A percentile compares a stretch with the other conserved stretches of the same genome.
These are phyloP conservation scores for Globisporangium cystogenes DNA, from an alignment of 352 stramenopile genomes.

Conservation along the genomic window DNA sequence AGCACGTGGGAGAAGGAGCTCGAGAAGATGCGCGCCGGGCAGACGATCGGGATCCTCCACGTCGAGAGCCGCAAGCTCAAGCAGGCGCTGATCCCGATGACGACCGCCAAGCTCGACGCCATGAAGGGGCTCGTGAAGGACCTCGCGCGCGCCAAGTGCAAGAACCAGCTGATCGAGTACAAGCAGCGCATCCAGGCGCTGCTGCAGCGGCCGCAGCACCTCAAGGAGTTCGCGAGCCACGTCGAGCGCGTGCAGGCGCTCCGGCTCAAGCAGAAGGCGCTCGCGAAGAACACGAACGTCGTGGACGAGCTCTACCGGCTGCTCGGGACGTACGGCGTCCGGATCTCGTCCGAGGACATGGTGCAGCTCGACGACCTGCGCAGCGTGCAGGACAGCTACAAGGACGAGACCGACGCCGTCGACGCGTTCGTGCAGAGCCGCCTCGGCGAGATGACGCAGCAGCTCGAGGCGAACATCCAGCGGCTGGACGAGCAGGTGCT, in stretches of 20 bases:
- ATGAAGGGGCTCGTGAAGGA: slow-evolving; percentile 93
- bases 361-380: slow-evolving; percentile 90
- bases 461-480: slow-evolving; percentile 91
- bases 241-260: slow-evolving; percentile 75
- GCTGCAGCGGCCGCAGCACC: slow-evolving; percentile 73
- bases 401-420: slow-evolving; percentile 83
- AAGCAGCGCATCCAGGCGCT: slow-evolving; percentile 86
- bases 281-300: slow-evolving; percentile 83
- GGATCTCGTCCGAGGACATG: slow-evolving; percentile 91
- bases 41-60: slow-evolving; percentile 90
- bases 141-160: slow-evolving; percentile 83
- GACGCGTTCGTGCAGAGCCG: slow-evolving; percentile 80
- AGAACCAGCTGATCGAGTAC: slow-evolving; percentile 86
- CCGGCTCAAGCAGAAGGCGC: slow-evolving; percentile 73
- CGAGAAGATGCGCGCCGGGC: slow-evolving; percentile 90
- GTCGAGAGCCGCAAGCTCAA: slow-evolving; percentile 94
- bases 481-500: slow-evolving; percentile 90
- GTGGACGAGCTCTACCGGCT: slow-evolving; percentile 93
- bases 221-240: slow-evolving; percentile 91
- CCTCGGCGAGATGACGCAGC: slow-evolving; percentile 89
- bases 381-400: slow-evolving; percentile 83
- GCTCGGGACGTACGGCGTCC: slow-evolving; percentile 87
- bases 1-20: slow-evolving; percentile 92
- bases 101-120: slow-evolving; percentile 84
- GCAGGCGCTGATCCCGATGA: slow-evolving; percentile 90